phyloP scores from a whole-genome alignment of 2,329 filamentous ascomycete genomes.

The Aureobasidium sp. region DNA sequence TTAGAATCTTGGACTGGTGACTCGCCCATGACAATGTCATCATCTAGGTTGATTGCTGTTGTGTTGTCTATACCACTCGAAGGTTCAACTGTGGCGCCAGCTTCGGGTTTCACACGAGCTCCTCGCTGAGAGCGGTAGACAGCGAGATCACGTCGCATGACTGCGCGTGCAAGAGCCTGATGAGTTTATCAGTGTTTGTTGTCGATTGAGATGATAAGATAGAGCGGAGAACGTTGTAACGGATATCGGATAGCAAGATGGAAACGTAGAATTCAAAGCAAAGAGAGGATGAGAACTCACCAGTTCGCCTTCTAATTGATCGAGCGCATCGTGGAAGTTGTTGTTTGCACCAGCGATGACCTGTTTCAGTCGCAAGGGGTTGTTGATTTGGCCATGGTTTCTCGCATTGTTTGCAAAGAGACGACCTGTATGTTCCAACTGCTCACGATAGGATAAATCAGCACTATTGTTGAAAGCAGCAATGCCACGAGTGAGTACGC shows the following conservation, averaged over 20 bases:
- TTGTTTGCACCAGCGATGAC: constrained; percentile 35
- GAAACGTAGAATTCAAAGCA: not conserved
- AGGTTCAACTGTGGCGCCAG: no score
- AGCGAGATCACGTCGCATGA: constrained; percentile 31
- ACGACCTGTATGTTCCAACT: constrained; percentile 40
- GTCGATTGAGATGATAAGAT: not conserved
- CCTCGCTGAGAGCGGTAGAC: constrained; percentile 22
- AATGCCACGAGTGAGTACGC: constrained; percentile 20
- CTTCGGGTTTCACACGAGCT: not conserved
- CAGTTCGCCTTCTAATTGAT: constrained; percentile 43
- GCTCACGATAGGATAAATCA: not conserved
- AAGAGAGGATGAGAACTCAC: constrained; percentile 22
- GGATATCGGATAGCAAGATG: not conserved
- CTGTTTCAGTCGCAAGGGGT: constrained; percentile 30
- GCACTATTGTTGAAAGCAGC: not conserved
- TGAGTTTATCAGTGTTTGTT: not conserved
- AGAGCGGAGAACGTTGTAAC: not conserved
- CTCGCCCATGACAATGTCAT: constrained; percentile 18
- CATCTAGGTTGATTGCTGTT: not conserved
- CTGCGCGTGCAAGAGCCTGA: constrained; percentile 27
- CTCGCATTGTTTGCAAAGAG: constrained; percentile 36
- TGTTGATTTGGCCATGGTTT: constrained; percentile 26
- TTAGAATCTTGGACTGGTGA: constrained; percentile 11
- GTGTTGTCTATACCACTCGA: not conserved
- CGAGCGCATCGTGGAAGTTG: constrained; percentile 45